A percentile compares a stretch with the other conserved stretches of the same genome.
phyloP scores from a whole-genome alignment of 768 basidiomycete genomes.

The Cystobasidium tubakii region DNA sequence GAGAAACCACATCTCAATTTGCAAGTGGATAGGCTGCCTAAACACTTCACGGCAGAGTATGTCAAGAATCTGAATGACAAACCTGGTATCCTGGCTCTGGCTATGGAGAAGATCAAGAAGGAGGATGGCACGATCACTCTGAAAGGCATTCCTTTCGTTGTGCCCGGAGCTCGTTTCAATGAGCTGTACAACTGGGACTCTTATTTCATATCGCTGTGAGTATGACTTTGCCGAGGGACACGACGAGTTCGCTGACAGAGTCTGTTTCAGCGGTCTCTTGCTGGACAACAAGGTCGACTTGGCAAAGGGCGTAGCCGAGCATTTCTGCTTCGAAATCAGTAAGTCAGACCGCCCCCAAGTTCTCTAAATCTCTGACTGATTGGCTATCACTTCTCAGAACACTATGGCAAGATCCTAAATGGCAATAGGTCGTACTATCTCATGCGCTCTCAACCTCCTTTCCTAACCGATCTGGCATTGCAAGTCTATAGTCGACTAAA shows the following conservation, averaged over 20 bases:
- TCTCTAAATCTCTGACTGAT: slow-evolving; percentile 2
- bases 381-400: slow-evolving; percentile 17
- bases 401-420: slow-evolving; percentile 64
- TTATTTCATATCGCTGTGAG: slow-evolving; percentile 74
- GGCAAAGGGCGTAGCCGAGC: slow-evolving; percentile 97
- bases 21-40: slow-evolving; percentile 82
- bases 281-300: slow-evolving; percentile 89
- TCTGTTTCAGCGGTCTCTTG: slow-evolving; percentile 61
- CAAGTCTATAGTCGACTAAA: slow-evolving; percentile 97
- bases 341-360: slow-evolving; percentile 81
- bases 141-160: slow-evolving; percentile 93
- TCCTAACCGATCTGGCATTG: slow-evolving; percentile 96
- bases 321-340: slow-evolving; percentile 96
- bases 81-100: slow-evolving; percentile 87
- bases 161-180: slow-evolving; percentile 57
- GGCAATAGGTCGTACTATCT: slow-evolving; percentile 87
- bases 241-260: too few relatives aligned
- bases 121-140: slow-evolving; percentile 66
- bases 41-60: slow-evolving; percentile 73
- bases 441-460: slow-evolving; percentile 91
- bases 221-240: neutral
- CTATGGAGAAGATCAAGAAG: slow-evolving; percentile 82
- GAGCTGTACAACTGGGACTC: slow-evolving; percentile 55
- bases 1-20: slow-evolving; percentile 91
- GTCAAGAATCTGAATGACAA: slow-evolving; percentile 90